These are phyloP conservation scores for Porphyra umbilicalis DNA, from an alignment of 31 red algal genomes.

Conservation along the genomic window DNA sequence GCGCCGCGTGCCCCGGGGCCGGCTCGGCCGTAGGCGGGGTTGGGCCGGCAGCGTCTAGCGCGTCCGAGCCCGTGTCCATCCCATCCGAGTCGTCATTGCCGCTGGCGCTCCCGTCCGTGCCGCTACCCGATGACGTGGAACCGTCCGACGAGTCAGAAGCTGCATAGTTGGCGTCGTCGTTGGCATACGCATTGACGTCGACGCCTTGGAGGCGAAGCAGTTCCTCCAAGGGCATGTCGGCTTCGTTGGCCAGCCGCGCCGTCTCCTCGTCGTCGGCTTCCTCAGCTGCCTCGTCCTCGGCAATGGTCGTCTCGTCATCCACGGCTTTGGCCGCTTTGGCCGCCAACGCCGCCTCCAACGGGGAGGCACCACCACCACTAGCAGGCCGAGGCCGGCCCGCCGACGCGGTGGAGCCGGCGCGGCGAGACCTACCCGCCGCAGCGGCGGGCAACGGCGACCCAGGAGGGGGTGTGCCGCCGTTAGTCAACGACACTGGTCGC, in stretches of 20 bases:
- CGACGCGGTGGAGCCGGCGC: too few relatives aligned
- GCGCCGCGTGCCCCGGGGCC: not conserved
- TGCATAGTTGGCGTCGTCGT: conserved; percentile 6
- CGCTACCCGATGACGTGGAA: not conserved
- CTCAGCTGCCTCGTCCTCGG: conserved; percentile 24
- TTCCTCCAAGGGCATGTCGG: conserved; percentile 27
- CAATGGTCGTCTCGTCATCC: conserved; percentile 48
- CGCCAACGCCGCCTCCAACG: not conserved
- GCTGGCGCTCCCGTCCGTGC: not conserved
- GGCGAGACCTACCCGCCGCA: too few relatives aligned
- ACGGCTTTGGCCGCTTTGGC: conserved; percentile 4
- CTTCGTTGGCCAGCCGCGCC: conserved; percentile 8
- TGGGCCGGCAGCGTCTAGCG: not conserved
- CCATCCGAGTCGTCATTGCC: not conserved
- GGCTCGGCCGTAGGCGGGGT: not conserved
- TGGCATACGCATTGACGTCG: conserved; percentile 7
- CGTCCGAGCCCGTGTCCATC: not conserved
- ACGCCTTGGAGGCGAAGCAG: conserved; percentile 24
- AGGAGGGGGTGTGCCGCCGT: not conserved
- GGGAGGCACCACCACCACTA: not conserved
- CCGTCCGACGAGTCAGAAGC: not conserved
- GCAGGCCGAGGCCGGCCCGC: too few relatives aligned
- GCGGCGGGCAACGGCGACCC: too few relatives aligned
- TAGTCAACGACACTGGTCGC: not conserved
- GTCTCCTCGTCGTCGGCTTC: conserved; percentile 22